Percentiles rank a stretch among this genome's conserved stretches.
These are phyloP conservation scores for Crithidia bombi DNA, from an alignment of 208 protist species.

Conservation along the genomic window DNA sequence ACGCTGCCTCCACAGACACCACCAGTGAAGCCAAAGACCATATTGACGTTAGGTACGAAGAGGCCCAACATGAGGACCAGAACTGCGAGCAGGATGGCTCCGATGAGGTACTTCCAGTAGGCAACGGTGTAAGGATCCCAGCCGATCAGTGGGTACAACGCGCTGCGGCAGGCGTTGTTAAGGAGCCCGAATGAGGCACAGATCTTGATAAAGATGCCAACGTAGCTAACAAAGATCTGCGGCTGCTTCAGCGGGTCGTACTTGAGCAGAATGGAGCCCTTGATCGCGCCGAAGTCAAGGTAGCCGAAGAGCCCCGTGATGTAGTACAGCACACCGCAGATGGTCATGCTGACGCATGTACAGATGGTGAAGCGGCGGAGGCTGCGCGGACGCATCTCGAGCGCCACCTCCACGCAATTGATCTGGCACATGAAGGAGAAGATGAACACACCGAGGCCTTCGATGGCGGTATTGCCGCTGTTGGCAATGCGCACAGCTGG, in stretches of 20 bases:
- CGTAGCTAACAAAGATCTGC: conserved; percentile 48
- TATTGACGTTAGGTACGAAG: conserved; percentile 70
- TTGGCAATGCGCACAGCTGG: conserved; percentile 21
- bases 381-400: conserved; percentile 42
- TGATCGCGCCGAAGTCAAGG: conserved; percentile 55
- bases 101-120: conserved; percentile 48
- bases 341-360: conserved; percentile 37
- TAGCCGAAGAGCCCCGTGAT: conserved; percentile 67
- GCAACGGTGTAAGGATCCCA: conserved; percentile 34
- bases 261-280: conserved; percentile 53
- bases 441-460: conserved; percentile 55
- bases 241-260: conserved; percentile 58
- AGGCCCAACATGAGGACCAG: conserved; percentile 53
- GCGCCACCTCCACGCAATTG: conserved; percentile 51
- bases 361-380: conserved; percentile 28
- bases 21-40: conserved; percentile 73
- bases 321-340: conserved; percentile 61
- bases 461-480: conserved; percentile 34
- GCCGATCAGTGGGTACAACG: conserved; percentile 43
- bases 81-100: conserved; percentile 23
- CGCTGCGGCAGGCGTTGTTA: conserved; percentile 45
- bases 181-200: conserved; percentile 58
- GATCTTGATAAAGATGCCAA: conserved; percentile 70
- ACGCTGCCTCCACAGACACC: conserved; percentile 56
- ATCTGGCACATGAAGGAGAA: conserved; percentile 67